A percentile compares a stretch with the other conserved stretches of the same genome.
Evolutionary conservation across 305 asterid genomes (phyloP).

Genomic region (Solanum hybrid): DNA sequence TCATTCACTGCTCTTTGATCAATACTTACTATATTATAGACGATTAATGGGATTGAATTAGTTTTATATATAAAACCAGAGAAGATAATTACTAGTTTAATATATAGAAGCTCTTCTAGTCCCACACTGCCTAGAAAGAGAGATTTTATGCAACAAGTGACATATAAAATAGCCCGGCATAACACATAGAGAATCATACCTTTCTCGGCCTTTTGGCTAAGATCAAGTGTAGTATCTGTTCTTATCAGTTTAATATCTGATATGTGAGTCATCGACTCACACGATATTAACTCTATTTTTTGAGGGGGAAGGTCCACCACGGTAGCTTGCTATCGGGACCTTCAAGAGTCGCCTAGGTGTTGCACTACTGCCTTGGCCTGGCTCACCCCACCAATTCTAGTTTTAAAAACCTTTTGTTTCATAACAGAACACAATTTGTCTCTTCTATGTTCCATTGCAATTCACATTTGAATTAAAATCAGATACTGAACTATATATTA

Average conservation of each 20-base stretch:
- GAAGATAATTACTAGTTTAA: too few relatives aligned
- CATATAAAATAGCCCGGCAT: background rate
- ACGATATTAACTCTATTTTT: too few relatives aligned
- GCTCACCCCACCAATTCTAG: too few relatives aligned
- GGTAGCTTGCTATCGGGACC: background rate
- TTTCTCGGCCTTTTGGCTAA: conserved; percentile 48
- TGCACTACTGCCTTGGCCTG: too few relatives aligned
- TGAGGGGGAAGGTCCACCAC: rapidly evolving
- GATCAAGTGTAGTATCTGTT: background rate
- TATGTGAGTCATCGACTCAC: background rate
- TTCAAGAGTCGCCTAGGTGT: background rate
- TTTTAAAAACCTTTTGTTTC: too few relatives aligned
- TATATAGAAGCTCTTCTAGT: background rate
- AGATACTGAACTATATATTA: too few relatives aligned
- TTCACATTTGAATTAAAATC: too few relatives aligned
- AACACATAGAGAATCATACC: conserved; percentile 16
- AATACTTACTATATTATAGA: background rate
- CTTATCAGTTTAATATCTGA: background rate
- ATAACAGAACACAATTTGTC: too few relatives aligned
- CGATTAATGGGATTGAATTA: background rate
- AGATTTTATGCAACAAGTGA: background rate
- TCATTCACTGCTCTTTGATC: background rate
- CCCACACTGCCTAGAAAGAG: background rate
- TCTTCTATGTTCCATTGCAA: too few relatives aligned
- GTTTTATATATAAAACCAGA: too few relatives aligned